A percentile compares a stretch with the other conserved stretches of the same genome.
These are phyloP conservation scores for Crithidia thermophila DNA, from an alignment of 208 protist genomes.

Conservation along the genomic window DNA sequence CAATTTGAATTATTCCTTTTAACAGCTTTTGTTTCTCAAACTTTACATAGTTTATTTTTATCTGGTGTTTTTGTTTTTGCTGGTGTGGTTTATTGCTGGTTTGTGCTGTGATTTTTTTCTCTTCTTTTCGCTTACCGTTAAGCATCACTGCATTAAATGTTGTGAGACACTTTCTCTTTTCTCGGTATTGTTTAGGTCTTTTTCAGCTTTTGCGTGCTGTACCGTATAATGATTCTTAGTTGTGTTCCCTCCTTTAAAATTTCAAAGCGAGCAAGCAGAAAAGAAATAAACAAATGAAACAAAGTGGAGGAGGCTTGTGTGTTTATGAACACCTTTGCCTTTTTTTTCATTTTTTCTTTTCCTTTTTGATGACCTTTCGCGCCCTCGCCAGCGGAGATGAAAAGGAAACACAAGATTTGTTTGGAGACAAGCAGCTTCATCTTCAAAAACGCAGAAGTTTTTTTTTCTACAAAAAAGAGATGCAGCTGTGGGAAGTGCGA, in stretches of 20 bases:
- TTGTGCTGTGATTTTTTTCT: not conserved
- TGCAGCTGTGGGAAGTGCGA: too few species aligned
- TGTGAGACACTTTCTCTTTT: conserved; percentile 7
- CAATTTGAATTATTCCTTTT: too few species aligned
- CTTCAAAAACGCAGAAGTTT: too few species aligned
- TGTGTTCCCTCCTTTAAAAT: too few species aligned
- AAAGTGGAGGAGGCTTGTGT: not conserved
- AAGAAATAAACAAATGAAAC: too few species aligned
- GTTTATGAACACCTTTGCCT: conserved; percentile 16
- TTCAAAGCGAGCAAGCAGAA: too few species aligned
- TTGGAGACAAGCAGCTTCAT: too few species aligned
- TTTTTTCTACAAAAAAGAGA: too few species aligned
- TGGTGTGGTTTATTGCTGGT: not conserved
- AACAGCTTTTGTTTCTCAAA: not conserved
- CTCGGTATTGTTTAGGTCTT: not conserved
- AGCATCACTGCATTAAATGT: too few species aligned
- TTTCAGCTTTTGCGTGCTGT: not conserved
- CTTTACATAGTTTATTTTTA: conserved; percentile 13
- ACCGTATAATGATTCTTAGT: too few species aligned
- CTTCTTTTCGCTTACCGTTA: not conserved
- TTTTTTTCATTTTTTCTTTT: conserved; percentile 10
- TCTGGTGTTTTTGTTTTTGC: not conserved
- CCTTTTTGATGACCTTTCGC: not conserved
- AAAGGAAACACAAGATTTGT: not conserved
- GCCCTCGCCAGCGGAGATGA: not conserved